phyloP scores from a whole-genome alignment of 2,329 filamentous ascomycete species.

The Fusarium protoensiforme region DNA sequence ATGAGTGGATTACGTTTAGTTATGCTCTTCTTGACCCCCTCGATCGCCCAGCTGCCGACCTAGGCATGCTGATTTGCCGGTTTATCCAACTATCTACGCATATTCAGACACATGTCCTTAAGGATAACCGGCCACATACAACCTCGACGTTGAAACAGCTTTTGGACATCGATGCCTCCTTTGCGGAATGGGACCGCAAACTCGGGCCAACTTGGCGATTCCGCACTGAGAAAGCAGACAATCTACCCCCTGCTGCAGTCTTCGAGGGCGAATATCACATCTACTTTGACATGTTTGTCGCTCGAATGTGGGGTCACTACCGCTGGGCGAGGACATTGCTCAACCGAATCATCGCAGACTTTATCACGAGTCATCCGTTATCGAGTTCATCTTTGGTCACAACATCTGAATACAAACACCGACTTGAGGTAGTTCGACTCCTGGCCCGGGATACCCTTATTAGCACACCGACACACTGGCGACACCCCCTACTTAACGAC shows the following conservation, averaged over 20 bases:
- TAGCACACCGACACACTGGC: slow-evolving; percentile 63
- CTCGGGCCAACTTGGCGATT: slow-evolving; percentile 53
- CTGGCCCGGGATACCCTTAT: slow-evolving; percentile 58
- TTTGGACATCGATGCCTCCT: slow-evolving; percentile 52
- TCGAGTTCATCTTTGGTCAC: slow-evolving; percentile 50
- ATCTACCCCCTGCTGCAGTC: slow-evolving; percentile 54
- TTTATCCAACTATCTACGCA: slow-evolving; percentile 54
- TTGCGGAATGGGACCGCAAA: slow-evolving; percentile 53
- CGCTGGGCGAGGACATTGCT: slow-evolving; percentile 67
- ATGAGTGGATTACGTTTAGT: slow-evolving; percentile 56
- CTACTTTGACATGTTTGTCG: slow-evolving; percentile 65
- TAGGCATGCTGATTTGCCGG: slow-evolving; percentile 54
- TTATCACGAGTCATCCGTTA: slow-evolving; percentile 51
- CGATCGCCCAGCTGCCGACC: slow-evolving; percentile 54
- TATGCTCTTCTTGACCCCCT: slow-evolving; percentile 47
- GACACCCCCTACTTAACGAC: slow-evolving; percentile 58
- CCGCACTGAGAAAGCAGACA: slow-evolving; percentile 44
- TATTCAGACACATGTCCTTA: slow-evolving; percentile 47
- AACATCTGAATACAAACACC: slow-evolving; percentile 43
- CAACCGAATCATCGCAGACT: slow-evolving; percentile 60
- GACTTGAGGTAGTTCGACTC: slow-evolving; percentile 49
- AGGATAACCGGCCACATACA: slow-evolving; percentile 51
- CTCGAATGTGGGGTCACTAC: slow-evolving; percentile 68
- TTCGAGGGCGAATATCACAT: slow-evolving; percentile 66
- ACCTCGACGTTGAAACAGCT: slow-evolving; percentile 52